Base-by-base conservation (phyloP, 2,329 filamentous ascomycete genomes). In the Nemania sp. region DNA sequence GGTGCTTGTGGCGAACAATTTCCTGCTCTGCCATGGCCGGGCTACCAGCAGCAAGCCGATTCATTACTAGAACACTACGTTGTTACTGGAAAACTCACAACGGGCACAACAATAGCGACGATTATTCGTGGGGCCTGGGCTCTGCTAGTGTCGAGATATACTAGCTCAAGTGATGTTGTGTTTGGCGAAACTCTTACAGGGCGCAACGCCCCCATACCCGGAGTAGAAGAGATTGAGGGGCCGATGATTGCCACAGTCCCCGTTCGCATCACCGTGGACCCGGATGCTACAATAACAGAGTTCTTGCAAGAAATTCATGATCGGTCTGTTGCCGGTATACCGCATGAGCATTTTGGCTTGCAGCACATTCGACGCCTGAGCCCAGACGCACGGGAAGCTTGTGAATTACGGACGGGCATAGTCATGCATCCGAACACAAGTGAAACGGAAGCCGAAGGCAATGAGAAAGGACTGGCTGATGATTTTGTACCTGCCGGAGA, bases 291-390 rank as follows among this genome's bases (percentile, higher is more conserved):
- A 0, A 72, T 83, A 2, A 63, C 67, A 0, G 75, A 82, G 40
- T 86, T 80, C 57, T 70, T 89, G 3, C 73, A 80, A 36, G 68
- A 72, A 2, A 75, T 88, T 2, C 83, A 88, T 31, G 72, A 80
- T 24, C 75, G 80, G 49, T 81, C 78, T 0, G 74, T 83, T 0
- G 70, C 76, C 3, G 79, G 82, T 59, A 86, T 88, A 5, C 80
- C 83, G 0, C 80, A 87, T 64, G 82, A 89, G 66, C 84, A 90
- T 65, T 75, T 80, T 44, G 82, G 82, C 17, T 70, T 85, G 39
- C 82, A 85, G 61, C 73, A 83, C 57, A 86, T 86, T 54, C 80
- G 82, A 8, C 74, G 76, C 19, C 68, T 86, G 11, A 82, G 79
- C 61, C 70, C 75, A 1, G 80, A 83, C 52, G 77, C 79, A 4